These are phyloP conservation scores for Marasmius tenuissimus DNA, from an alignment of 1,284 basidiomycete genomes.

Conservation along the genomic window DNA sequence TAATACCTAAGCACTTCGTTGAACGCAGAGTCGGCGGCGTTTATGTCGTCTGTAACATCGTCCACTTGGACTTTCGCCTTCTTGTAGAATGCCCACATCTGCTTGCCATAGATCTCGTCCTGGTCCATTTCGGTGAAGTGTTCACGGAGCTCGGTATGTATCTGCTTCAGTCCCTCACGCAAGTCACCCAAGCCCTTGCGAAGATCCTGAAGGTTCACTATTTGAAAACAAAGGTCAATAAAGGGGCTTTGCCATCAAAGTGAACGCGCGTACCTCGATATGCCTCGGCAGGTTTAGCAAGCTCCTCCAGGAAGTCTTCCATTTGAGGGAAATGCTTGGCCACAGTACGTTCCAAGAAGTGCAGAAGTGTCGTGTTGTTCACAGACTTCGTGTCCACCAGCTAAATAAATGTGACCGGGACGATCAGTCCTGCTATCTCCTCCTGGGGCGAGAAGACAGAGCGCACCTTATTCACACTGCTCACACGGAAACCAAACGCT, in stretches of 20 bases:
- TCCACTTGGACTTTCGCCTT: conserved; percentile 75
- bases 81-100: conserved; percentile 88
- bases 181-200: conserved; percentile 72
- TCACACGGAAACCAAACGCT: conserved; percentile 95
- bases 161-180: conserved; percentile 76
- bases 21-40: conserved; percentile 79
- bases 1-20: conserved; percentile 85
- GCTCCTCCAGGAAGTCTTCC: conserved; percentile 87
- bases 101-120: conserved; percentile 77
- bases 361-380: conserved; percentile 89
- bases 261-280: conserved; percentile 70
- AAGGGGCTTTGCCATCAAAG: background rate
- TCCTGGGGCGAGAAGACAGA: background rate
- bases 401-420: conserved; percentile 37
- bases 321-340: conserved; percentile 87
- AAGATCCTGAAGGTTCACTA: conserved; percentile 79
- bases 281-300: conserved; percentile 88
- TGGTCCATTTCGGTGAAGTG: conserved; percentile 74
- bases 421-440: background rate
- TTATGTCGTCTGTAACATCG: conserved; percentile 83
- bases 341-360: conserved; percentile 93
- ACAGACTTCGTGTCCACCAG: conserved; percentile 97
- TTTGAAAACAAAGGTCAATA: background rate
- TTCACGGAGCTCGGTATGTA: conserved; percentile 76
- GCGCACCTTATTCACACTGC: conserved; percentile 92